Base-by-base conservation (phyloP, 1,284 basidiomycete species). In the Leccinum subrobustum region DNA sequence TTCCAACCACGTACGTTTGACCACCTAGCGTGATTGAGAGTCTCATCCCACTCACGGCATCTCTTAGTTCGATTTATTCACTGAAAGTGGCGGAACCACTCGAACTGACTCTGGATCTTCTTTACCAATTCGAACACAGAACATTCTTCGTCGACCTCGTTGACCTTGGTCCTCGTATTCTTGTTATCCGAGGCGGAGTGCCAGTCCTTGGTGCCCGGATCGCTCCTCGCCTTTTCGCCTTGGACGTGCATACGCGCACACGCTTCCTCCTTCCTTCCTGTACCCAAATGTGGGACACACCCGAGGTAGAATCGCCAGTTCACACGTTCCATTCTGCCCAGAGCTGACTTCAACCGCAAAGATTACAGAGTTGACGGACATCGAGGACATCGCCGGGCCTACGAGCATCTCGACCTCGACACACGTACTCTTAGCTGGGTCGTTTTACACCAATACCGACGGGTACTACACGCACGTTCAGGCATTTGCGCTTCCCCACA, bases 321-420 rank as follows among this genome's bases (percentile, higher is more conserved):
- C 31, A 52, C 1, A 4, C 5, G 3, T 20, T 31, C 11, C 33
- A 20, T 52, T 52, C 14, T 4, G 1, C 4, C 3, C 16, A 51
- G 16, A 27, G 18, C 44, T 47, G 12, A 47, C 11, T 3, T 12
- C 18, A 48, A 14, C 12, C 20, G 9, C 44, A 48, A 48, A 66
- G 67, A 11, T 56, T 6, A 9, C 29, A 12, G 29, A 35, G 20
- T 14, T 51, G 51, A 33, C 18, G 6, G 3, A 18, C 3, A 18
- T 23, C 16, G 35, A 33, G 14, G 62, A 52, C 0, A 50, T 55
- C 2, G 52, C 48, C 9, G 9, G 29, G 6, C 52, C 56, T 1
- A 29, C 33, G 31, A 53, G 51, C n/a, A 44, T 68, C 47, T 69
- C 67, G 11, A 68, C 67, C 7, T 69, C 67, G 18, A 67, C 67